Evolutionary conservation across 371 early-diverging fungal genomes (phyloP).

Genomic region (Cokeromyces recurvatus): DNA sequence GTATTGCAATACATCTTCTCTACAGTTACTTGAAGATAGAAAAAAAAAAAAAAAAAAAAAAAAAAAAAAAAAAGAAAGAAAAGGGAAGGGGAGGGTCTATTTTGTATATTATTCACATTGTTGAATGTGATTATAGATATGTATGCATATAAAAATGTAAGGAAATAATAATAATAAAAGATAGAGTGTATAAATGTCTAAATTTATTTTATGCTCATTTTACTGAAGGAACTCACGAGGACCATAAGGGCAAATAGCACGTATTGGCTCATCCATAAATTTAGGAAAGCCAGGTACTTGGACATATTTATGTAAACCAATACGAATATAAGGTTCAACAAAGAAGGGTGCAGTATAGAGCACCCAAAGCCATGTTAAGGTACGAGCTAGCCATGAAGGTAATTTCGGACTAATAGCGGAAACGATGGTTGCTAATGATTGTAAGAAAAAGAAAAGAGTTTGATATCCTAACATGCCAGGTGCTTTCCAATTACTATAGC

Average conservation of each 20-base stretch:
- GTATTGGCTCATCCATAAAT: constrained; percentile 20
- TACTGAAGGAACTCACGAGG: neutral
- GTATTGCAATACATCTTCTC: no score
- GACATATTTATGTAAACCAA: constrained; percentile 21
- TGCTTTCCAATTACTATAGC: constrained; percentile 5
- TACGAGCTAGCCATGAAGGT: constrained; percentile 16
- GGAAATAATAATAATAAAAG: no score
- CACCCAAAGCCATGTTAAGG: constrained; percentile 22
- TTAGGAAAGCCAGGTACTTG: constrained; percentile 29
- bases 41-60: no score
- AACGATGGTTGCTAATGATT: constrained; percentile 15
- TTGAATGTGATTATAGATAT: no score
- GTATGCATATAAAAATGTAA: no score
- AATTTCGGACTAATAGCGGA: constrained; percentile 6
- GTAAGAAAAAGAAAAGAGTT: constrained; percentile 26
- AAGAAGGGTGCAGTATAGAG: constrained; percentile 29
- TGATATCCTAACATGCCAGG: constrained; percentile 23
- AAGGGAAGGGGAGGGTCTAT: no score
- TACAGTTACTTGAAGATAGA: no score
- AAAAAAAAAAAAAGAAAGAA: no score
- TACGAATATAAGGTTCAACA: constrained; percentile 27
- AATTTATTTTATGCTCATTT: no score
- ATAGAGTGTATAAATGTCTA: neutral
- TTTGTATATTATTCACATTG: no score
- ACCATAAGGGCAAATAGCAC: constrained; percentile 26